Base-by-base conservation (phyloP, 768 basidiomycete genomes). In the Pisolithus albus region DNA sequence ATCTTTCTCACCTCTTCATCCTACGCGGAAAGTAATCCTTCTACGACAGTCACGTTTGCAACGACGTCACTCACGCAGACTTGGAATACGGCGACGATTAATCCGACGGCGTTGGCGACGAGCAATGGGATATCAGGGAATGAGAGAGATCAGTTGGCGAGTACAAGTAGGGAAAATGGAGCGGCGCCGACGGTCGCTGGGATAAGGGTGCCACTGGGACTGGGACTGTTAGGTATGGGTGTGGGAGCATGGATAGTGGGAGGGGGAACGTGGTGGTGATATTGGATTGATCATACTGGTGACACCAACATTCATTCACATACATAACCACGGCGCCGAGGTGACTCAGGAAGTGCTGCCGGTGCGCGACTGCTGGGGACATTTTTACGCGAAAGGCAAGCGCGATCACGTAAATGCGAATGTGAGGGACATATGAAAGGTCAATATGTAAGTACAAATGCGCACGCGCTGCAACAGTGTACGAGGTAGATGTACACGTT, bases 121-220 rank as follows among this genome's bases (percentile, higher is more conserved):
- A 66, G 67, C 26, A 75, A 76, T 55, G 75, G 75, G 1, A 64
- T 69, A 39, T 58, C 53, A 32, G 68, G 64, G 2, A 54, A 52
- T 13, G 57, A 57, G 36, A 45, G 51, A 36, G 21, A 53, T 18
- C 43, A 42, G 23, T 15, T 53, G 42, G 67, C 62, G 9, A 69
- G 64, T 38, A 67, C 67, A 34, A 63, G 64, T 48, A 44, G 47
- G 1, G 54, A 21, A 49, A 43, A 28, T 3, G 23, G 10, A 23
- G 24, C 38, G 36, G 28, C 36, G 18, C 32, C 38, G 11, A 7
- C 26, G n/a, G 36, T 36, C 36, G 28, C 18, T 7, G 18, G 16
- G 24, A 21, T 36, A 15, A n/a, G 40, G 43, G 43, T 21, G 39
- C n/a, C 10, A 4, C 8, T 34, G 4, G 34, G 34, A 13, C 34